Evolutionary conservation across 2,329 filamentous ascomycete species (phyloP).

Genomic region (Beauveria brongniartii): DNA sequence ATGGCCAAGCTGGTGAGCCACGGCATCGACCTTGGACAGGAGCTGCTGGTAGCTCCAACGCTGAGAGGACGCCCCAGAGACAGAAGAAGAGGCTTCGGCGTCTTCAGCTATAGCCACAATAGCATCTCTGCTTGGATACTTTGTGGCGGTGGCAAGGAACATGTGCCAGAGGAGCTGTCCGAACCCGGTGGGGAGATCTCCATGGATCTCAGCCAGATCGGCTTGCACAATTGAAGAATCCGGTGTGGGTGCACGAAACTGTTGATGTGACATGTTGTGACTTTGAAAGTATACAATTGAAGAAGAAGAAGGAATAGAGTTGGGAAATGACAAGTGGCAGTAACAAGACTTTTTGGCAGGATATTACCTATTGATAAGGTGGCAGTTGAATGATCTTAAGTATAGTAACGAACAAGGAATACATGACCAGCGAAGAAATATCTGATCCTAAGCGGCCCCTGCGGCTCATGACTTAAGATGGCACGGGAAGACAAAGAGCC

Average conservation of each 20-base stretch:
- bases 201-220: slow-evolving; percentile 21
- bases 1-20: slow-evolving; percentile 3
- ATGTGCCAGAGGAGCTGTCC: slow-evolving; percentile 27
- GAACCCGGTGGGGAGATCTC: slow-evolving; percentile 20
- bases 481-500: not conserved
- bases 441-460: not conserved
- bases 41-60: slow-evolving; percentile 24
- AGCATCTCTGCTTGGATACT: slow-evolving; percentile 25
- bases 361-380: not conserved
- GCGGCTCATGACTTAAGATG: not conserved
- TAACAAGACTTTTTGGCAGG: not conserved
- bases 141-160: slow-evolving; percentile 19
- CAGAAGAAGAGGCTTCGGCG: too few species aligned
- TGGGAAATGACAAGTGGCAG: not conserved
- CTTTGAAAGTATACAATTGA: not conserved
- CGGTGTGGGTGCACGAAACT: not conserved
- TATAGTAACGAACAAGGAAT: not conserved
- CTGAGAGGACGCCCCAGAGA: not conserved
- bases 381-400: not conserved
- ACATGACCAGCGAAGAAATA: not conserved
- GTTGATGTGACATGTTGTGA: not conserved
- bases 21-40: slow-evolving; percentile 16
- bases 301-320: not conserved
- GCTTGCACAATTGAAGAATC: not conserved
- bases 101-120: slow-evolving; percentile 25